These are phyloP conservation scores for Coniella lustricola DNA, from an alignment of 2,329 filamentous ascomycete genomes.

Conservation along the genomic window DNA sequence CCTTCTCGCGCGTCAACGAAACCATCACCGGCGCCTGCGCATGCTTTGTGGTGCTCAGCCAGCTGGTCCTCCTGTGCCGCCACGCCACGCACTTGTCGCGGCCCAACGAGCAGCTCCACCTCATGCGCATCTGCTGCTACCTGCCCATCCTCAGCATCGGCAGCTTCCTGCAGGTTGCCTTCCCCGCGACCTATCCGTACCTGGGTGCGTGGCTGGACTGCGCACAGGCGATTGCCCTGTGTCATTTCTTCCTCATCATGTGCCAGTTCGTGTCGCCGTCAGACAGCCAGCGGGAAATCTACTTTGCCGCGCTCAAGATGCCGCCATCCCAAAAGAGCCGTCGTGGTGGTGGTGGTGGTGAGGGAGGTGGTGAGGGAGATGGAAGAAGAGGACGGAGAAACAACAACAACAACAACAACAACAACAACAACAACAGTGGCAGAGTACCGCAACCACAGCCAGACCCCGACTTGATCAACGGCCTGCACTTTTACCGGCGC, in stretches of 20 bases:
- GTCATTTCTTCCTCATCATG: conserved; percentile 37
- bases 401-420: background rate
- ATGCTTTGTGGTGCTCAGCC: conserved; percentile 11
- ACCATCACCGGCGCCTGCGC: conserved; percentile 15
- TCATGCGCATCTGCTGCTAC: conserved; percentile 35
- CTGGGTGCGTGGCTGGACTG: conserved; percentile 31
- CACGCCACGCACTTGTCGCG: conserved; percentile 29
- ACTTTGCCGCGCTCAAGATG: conserved; percentile 29
- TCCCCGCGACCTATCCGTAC: conserved; percentile 32
- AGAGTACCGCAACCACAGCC: background rate
- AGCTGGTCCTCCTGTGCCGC: conserved; percentile 12
- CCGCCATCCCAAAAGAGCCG: conserved; percentile 22
- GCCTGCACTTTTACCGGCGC: conserved; percentile 25
- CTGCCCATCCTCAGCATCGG: conserved; percentile 34
- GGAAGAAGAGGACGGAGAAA: background rate
- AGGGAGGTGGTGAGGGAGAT: conserved; percentile 5
- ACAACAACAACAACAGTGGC: background rate
- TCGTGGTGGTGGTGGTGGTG: background rate
- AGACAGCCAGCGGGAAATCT: conserved; percentile 26
- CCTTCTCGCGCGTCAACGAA: conserved; percentile 14
- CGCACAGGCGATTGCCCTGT: conserved; percentile 33
- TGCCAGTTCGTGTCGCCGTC: conserved; percentile 34
- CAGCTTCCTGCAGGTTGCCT: conserved; percentile 31
- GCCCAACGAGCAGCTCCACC: conserved; percentile 34
- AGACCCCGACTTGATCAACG: conserved; percentile 20